Evolutionary conservation across 306 rosid species (phyloP), one percentile per base, ranked within the genome.

Genomic region (Cucurbita moschata): DNA sequence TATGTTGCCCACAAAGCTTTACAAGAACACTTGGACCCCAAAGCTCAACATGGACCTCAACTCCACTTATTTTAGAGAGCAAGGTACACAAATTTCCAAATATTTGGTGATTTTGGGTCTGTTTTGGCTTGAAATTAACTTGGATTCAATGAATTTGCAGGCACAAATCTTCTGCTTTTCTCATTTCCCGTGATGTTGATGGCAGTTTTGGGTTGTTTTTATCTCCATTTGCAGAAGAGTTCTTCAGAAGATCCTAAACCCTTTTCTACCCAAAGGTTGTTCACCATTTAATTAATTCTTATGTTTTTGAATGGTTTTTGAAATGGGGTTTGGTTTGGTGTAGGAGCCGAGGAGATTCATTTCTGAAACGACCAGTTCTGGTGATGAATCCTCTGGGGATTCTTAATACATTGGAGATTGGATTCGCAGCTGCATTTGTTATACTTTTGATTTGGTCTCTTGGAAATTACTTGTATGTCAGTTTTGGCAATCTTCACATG

Each of bases 391-490:
- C 96, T 13, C 50, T 86, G 37, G 94, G 94, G 52, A 70, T 88
- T 58, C 80, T 90, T 4, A 85, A 81, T 11, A 26, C 79, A n/a
- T 61, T 81, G 80, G 96, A 88, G 88, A 75, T 82, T 59, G 63
- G 57, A 71, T 90, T 88, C 61, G 52, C 61, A 74, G 56, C 19
- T 71, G 85, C 88, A 87, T 88, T 88, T 77, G 57, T 55, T 35
- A 82, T 79, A 12, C 87, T 90, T 64, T 62, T 90, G 79, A 77
- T 83, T 46, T 90, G 95, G 90, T 85, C 96, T 66, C 87, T 88
- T 42, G 71, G 80, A 50, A 90, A 88, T 83, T 85, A 90, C 84
- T 73, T 88, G 39, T 53, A 78, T 21, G 73, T 62, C 80, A 85
- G 92, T 85, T 90, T 86, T 58, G 77, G 59, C 4, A 78, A 84